A percentile compares a stretch with the other conserved stretches of the same genome.
These are phyloP conservation scores for Candida arabinofermentans DNA, from an alignment of 805 yeast genomes.

Conservation along the genomic window DNA sequence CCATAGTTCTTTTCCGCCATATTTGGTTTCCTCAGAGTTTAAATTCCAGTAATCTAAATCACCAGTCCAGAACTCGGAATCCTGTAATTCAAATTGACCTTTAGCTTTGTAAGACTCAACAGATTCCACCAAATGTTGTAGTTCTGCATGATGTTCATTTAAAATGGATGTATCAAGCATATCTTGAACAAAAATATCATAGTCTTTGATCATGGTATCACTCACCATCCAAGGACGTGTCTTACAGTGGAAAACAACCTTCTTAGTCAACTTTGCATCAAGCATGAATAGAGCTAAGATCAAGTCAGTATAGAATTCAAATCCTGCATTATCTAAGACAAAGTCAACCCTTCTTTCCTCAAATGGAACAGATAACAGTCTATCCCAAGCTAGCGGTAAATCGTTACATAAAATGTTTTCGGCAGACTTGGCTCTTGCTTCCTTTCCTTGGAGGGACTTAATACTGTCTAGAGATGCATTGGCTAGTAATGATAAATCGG, in stretches of 20 bases:
- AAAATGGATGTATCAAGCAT: conserved; percentile 50
- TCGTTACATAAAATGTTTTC: conserved; percentile 77
- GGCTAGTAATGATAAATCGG: conserved; percentile 86
- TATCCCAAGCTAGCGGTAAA: conserved; percentile 61
- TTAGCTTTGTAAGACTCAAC: conserved; percentile 39
- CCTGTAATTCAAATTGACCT: conserved; percentile 49
- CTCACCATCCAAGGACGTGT: conserved; percentile 96
- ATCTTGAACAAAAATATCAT: conserved; percentile 52
- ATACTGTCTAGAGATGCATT: conserved; percentile 88
- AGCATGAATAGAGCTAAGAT: conserved; percentile 61
- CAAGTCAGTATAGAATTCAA: conserved; percentile 88
- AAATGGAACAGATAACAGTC: conserved; percentile 28
- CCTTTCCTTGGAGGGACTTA: conserved; percentile 86
- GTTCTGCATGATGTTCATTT: conserved; percentile 42
- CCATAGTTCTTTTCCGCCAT: conserved; percentile 60
- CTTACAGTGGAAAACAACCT: conserved; percentile 81
- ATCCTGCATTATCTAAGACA: conserved; percentile 91
- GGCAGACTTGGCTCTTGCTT: conserved; percentile 77
- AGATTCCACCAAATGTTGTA: conserved; percentile 45
- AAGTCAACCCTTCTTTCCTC: conserved; percentile 61
- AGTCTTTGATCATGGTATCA: conserved; percentile 87
- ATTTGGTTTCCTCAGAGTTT: conserved; percentile 43
- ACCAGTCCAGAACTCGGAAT: conserved; percentile 84
- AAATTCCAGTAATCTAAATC: conserved; percentile 73
- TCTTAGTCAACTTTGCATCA: conserved; percentile 60